Evolutionary conservation across 345 rosid genomes (phyloP).

Genomic region (Kernera saxatilis): DNA sequence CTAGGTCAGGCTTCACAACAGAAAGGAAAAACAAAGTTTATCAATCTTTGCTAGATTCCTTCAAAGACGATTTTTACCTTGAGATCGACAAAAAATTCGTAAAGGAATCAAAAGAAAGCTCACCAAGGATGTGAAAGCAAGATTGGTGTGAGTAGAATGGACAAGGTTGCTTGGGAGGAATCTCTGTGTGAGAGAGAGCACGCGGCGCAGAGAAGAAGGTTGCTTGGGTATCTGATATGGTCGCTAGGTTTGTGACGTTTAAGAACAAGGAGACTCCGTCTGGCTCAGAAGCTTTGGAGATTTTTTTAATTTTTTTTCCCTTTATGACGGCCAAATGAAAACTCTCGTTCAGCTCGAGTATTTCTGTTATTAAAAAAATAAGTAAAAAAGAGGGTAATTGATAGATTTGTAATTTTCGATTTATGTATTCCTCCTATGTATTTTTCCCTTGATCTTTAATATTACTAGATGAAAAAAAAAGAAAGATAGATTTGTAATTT

Average conservation of each 20-base stretch:
- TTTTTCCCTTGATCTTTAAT: too few relatives aligned
- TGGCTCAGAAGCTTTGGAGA: neutral
- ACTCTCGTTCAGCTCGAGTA: too few relatives aligned
- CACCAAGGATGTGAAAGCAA: neutral
- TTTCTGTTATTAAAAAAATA: too few relatives aligned
- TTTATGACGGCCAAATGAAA: too few relatives aligned
- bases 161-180: neutral
- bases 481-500: too few relatives aligned
- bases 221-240: neutral
- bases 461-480: too few relatives aligned
- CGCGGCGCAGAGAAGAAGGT: slow-evolving; percentile 21
- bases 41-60: neutral
- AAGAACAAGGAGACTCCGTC: neutral
- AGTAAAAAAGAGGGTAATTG: too few relatives aligned
- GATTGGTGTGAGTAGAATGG: neutral
- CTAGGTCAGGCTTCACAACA: neutral
- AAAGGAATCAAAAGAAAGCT: neutral
- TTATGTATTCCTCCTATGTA: too few relatives aligned
- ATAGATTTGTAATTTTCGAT: too few relatives aligned
- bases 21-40: neutral
- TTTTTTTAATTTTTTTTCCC: too few relatives aligned
- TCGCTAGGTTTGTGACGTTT: neutral
- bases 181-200: neutral
- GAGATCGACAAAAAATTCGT: neutral
- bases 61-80: neutral